A percentile compares a stretch with the other conserved stretches of the same genome.
These are phyloP conservation scores for Alternaria ventricosa DNA, from an alignment of 2,329 filamentous ascomycete species.

Conservation along the genomic window DNA sequence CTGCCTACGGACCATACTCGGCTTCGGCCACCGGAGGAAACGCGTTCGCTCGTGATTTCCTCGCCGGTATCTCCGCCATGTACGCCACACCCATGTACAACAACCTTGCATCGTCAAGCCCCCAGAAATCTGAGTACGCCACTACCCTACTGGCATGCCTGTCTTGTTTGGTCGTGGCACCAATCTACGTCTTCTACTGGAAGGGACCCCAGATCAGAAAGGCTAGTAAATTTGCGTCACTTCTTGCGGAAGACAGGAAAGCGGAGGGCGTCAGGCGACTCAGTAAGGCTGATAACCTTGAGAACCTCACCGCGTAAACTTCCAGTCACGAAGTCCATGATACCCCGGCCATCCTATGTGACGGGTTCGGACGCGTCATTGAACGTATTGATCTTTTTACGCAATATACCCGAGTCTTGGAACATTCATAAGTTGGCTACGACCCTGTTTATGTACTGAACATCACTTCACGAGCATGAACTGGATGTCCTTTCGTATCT, in stretches of 20 bases:
- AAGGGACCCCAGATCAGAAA: constrained; percentile 62
- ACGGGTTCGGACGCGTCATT: neutral
- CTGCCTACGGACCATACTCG: constrained; percentile 73
- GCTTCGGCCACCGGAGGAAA: constrained; percentile 79
- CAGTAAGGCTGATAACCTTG: constrained; percentile 29
- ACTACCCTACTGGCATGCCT: constrained; percentile 62
- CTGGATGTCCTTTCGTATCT: neutral
- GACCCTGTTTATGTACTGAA: neutral
- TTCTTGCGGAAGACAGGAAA: constrained; percentile 34
- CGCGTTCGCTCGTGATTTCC: constrained; percentile 74
- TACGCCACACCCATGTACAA: constrained; percentile 66
- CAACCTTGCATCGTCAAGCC: constrained; percentile 48
- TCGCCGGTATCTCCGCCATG: constrained; percentile 73
- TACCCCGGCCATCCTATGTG: neutral
- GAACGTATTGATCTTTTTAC: neutral
- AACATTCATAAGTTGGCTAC: neutral
- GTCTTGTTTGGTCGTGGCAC: constrained; percentile 50
- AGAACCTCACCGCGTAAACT: constrained; percentile 15
- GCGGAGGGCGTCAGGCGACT: constrained; percentile 22
- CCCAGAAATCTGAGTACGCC: constrained; percentile 52
- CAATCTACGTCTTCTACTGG: constrained; percentile 56
- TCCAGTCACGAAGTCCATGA: neutral
- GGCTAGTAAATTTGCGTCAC: constrained; percentile 59
- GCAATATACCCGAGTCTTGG: neutral
- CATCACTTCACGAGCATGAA: neutral